Conservation (phyloP, 495 filamentous ascomycete species). For the Podospora australis region DNA sequence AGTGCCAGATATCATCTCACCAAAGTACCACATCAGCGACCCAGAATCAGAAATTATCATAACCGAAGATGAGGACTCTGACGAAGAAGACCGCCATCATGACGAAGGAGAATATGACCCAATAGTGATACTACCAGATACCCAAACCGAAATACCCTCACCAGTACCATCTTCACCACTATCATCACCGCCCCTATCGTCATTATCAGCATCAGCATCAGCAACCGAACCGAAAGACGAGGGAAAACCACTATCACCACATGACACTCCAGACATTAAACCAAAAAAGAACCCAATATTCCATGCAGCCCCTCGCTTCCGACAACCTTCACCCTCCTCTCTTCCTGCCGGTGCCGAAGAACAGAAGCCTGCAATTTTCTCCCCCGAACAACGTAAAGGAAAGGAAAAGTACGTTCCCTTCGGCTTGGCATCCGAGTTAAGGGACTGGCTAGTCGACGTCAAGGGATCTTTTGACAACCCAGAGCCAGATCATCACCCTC, state of each 20-base stretch:
- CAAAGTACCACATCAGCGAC: neutral
- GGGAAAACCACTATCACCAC: neutral
- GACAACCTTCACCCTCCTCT: neutral
- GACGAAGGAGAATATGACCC: conserved; percentile 3
- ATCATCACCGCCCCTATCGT: neutral
- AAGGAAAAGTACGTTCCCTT: conserved; percentile 32
- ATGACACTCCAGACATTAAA: neutral
- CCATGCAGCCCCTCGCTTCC: neutral
- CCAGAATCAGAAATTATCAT: conserved; percentile 6
- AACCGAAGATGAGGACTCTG: conserved; percentile 22
- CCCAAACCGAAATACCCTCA: neutral
- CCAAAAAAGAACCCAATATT: neutral
- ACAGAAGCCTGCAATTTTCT: neutral
- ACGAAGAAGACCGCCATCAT: conserved; percentile 4
- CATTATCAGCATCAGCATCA: neutral
- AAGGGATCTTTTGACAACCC: conserved; percentile 25
- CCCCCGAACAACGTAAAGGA: neutral
- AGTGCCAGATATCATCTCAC: too few relatives aligned
- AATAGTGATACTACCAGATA: neutral
- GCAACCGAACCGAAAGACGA: neutral
- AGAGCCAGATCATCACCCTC: neutral
- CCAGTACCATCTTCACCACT: neutral
- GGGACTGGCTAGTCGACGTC: conserved; percentile 41
- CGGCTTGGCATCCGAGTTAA: conserved; percentile 38
- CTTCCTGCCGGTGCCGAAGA: neutral